phyloP scores from a whole-genome alignment of 1,284 basidiomycete genomes.

The Testicularia cyperi region DNA sequence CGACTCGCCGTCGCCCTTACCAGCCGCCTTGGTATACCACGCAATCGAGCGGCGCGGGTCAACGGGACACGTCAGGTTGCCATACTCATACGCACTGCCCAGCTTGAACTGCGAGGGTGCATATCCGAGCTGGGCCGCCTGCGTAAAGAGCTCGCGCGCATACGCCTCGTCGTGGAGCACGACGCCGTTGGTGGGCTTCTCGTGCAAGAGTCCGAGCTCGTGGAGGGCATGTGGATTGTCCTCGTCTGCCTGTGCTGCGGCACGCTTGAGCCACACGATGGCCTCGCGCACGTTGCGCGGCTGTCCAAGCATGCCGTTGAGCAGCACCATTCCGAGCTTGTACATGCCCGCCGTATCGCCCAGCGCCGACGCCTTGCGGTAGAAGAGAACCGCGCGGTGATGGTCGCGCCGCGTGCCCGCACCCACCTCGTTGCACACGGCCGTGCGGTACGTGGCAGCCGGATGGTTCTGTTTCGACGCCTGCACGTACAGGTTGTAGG shows the following conservation, averaged over 20 bases:
- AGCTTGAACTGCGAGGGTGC: conserved; percentile 92
- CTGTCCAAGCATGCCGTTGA: conserved; percentile 82
- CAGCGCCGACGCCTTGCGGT: conserved; percentile 90
- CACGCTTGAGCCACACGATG: conserved; percentile 88
- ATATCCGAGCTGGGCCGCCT: conserved; percentile 90
- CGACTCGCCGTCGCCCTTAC: conserved; percentile 89
- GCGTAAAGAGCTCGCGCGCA: conserved; percentile 83
- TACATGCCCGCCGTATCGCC: conserved; percentile 99
- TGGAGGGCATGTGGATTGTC: conserved; percentile 97
- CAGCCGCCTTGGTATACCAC: conserved; percentile 97
- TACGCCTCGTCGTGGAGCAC: conserved; percentile 72
- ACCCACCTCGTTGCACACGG: conserved; percentile 99
- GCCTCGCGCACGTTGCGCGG: conserved; percentile 85
- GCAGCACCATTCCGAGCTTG: conserved; percentile 92
- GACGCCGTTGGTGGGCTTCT: conserved; percentile 61
- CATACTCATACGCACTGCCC: conserved; percentile 92
- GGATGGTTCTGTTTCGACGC: conserved; percentile 96
- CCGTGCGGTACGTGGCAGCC: conserved; percentile 91
- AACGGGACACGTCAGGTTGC: conserved; percentile 81
- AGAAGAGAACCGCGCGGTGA: conserved; percentile 86
- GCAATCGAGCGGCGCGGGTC: conserved; percentile 91
- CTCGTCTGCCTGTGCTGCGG: conserved; percentile 94
- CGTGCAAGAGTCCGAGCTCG: conserved; percentile 90
- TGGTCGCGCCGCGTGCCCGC: conserved; percentile 91
- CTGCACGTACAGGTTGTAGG: conserved; percentile 96